A percentile compares a stretch with the other conserved stretches of the same genome.
phyloP scores from a whole-genome alignment of 1,139 yeast genomes.

The Hyphopichia buzzinii region DNA sequence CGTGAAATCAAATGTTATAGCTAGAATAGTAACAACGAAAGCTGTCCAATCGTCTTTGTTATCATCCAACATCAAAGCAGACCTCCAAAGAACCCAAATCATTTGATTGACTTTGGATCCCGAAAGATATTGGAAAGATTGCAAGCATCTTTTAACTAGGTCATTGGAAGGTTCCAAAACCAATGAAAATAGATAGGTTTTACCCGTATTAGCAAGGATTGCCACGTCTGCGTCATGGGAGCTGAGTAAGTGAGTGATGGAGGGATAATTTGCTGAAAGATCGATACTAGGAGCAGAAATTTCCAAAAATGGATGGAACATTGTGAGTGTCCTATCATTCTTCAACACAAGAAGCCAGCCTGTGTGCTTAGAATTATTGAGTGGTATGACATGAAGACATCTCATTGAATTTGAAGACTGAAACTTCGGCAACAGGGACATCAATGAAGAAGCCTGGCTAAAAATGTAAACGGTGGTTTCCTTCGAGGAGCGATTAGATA shows the following conservation, averaged over 20 bases:
- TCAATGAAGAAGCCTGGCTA: constrained; percentile 25
- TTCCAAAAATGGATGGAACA: constrained; percentile 67
- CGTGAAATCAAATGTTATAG: constrained; percentile 45
- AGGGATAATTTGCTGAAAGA: constrained; percentile 15
- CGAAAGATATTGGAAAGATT: constrained; percentile 52
- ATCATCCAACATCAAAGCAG: constrained; percentile 46
- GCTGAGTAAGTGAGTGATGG: constrained; percentile 20
- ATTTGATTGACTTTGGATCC: constrained; percentile 58
- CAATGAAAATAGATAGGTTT: constrained; percentile 32
- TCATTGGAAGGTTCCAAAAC: constrained; percentile 47
- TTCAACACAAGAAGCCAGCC: constrained; percentile 44
- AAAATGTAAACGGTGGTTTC: constrained; percentile 53
- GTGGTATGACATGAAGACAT: constrained; percentile 43
- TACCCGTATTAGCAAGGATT: constrained; percentile 20
- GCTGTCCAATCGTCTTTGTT: constrained; percentile 61
- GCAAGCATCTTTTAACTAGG: constrained; percentile 42
- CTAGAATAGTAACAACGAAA: constrained; percentile 50
- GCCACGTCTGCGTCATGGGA: constrained; percentile 31
- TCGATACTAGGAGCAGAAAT: constrained; percentile 46
- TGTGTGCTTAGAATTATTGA: constrained; percentile 28
- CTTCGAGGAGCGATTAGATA: constrained; percentile 30
- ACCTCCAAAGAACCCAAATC: constrained; percentile 64
- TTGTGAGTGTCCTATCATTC: constrained; percentile 30
- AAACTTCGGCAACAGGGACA: constrained; percentile 30
- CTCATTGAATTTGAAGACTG: constrained; percentile 33